Conservation (phyloP, 2,329 filamentous ascomycete species). For the Penicillium italicum region DNA sequence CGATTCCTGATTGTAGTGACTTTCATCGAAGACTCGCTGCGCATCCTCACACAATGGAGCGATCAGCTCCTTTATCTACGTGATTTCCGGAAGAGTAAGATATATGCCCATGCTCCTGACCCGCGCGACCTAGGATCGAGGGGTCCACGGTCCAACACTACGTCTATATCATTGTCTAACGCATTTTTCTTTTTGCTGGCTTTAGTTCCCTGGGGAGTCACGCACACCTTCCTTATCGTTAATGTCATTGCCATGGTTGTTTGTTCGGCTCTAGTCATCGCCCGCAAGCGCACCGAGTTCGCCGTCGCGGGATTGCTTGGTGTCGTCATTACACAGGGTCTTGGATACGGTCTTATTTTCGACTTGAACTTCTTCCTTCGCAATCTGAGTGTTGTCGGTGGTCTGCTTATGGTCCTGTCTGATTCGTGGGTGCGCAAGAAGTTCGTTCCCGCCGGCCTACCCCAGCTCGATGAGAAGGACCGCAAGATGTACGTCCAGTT, state of each 20-base stretch:
- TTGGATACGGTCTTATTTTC: conserved; percentile 97
- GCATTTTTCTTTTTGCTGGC: conserved; percentile 4
- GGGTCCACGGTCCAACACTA: background rate
- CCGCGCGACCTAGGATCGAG: background rate
- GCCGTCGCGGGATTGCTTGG: conserved; percentile 85
- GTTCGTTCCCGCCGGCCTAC: conserved; percentile 91
- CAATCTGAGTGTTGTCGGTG: conserved; percentile 95
- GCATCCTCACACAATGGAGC: conserved; percentile 95
- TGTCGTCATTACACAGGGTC: conserved; percentile 87
- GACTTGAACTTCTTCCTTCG: conserved; percentile 99
- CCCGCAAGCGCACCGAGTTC: conserved; percentile 87
- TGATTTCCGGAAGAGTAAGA: conserved; percentile 88
- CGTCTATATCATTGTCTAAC: conserved; percentile 15
- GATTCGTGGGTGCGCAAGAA: conserved; percentile 98
- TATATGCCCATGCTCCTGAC: conserved; percentile 5
- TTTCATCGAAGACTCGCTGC: conserved; percentile 91
- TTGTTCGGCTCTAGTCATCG: conserved; percentile 83
- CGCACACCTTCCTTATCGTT: conserved; percentile 84
- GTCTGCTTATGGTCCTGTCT: conserved; percentile 94
- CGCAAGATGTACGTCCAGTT: conserved; percentile 99
- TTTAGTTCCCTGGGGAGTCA: conserved; percentile 79
- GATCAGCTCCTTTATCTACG: conserved; percentile 92
- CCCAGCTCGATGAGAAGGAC: conserved; percentile 95
- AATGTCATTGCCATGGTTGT: conserved; percentile 85
- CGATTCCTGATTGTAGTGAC: conserved; percentile 98